A percentile compares a stretch with the other conserved stretches of the same genome.
Evolutionary conservation across 306 rosid species (phyloP).

Genomic region (Crataegus laevigata): DNA sequence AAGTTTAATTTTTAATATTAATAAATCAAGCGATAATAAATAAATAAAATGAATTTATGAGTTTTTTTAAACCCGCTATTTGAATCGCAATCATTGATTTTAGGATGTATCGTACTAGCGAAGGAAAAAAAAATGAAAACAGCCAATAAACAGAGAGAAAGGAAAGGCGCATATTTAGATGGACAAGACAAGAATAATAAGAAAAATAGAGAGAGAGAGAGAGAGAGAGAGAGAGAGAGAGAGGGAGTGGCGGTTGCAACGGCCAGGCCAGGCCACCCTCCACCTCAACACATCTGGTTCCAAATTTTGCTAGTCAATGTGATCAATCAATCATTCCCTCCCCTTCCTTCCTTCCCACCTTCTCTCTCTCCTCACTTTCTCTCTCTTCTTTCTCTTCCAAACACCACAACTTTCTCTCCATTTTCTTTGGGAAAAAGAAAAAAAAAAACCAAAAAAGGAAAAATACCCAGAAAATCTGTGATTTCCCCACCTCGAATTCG

Average conservation of each 20-base stretch:
- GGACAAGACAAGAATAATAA: background rate
- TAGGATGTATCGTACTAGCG: no score
- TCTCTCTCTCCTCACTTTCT: background rate
- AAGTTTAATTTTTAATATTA: no score
- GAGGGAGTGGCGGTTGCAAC: slow-evolving; percentile 37
- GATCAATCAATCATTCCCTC: background rate
- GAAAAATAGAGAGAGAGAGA: background rate
- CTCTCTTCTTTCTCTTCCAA: background rate
- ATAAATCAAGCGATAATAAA: no score
- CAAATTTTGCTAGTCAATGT: slow-evolving; percentile 19
- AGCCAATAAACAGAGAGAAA: background rate
- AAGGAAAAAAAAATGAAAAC: no score
- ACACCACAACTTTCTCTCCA: slow-evolving; percentile 1
- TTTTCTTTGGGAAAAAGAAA: slow-evolving; percentile 14
- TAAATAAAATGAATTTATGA: no score
- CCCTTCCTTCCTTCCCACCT: no score
- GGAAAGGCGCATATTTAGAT: background rate
- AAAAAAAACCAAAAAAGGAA: background rate
- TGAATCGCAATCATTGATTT: no score
- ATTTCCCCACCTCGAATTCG: slow-evolving; percentile 1
- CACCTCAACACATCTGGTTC: slow-evolving; percentile 21
- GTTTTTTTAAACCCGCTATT: accelerated
- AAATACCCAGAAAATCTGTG: background rate
- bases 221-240: background rate
- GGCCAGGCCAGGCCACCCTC: slow-evolving; percentile 20